Percentiles rank a stretch among this genome's conserved stretches.
Conservation (phyloP, 352 stramenopile genomes). For the Phytophthora sojae region DNA sequence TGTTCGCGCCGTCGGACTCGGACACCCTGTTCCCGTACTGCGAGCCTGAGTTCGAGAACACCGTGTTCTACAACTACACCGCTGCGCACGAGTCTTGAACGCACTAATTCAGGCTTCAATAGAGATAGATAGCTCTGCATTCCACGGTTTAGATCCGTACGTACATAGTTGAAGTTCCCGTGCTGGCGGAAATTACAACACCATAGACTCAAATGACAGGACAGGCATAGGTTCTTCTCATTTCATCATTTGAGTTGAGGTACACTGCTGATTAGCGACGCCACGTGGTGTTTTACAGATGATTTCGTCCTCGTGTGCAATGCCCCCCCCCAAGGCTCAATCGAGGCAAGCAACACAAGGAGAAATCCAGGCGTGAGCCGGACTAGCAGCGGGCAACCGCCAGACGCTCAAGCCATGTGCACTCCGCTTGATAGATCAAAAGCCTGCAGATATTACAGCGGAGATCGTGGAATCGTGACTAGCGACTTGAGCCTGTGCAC, state of each 20-base stretch:
- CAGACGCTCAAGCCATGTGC: not conserved
- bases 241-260: too few species aligned
- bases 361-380: conserved; percentile 9
- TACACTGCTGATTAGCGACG: too few species aligned
- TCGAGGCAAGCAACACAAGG: not conserved
- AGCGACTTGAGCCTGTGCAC: conserved; percentile 8
- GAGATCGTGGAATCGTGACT: conserved; percentile 2
- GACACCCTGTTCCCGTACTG: conserved; percentile 48
- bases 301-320: not conserved
- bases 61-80: conserved; percentile 56
- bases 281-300: too few species aligned
- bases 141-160: not conserved
- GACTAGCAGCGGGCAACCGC: conserved; percentile 1
- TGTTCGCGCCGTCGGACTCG: conserved; percentile 44
- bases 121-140: not conserved
- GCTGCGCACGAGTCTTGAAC: conserved; percentile 31
- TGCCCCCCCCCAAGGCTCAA: not conserved
- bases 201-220: too few species aligned
- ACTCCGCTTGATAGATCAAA: not conserved
- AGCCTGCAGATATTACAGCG: not conserved
- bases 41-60: conserved; percentile 34
- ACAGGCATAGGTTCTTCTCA: too few species aligned
- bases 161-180: not conserved
- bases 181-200: too few species aligned
- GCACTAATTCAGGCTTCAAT: conserved; percentile 7